These are phyloP conservation scores for Neoconidiobolus thromboides DNA, from an alignment of 371 early-diverging fungal genomes.

Conservation along the genomic window DNA sequence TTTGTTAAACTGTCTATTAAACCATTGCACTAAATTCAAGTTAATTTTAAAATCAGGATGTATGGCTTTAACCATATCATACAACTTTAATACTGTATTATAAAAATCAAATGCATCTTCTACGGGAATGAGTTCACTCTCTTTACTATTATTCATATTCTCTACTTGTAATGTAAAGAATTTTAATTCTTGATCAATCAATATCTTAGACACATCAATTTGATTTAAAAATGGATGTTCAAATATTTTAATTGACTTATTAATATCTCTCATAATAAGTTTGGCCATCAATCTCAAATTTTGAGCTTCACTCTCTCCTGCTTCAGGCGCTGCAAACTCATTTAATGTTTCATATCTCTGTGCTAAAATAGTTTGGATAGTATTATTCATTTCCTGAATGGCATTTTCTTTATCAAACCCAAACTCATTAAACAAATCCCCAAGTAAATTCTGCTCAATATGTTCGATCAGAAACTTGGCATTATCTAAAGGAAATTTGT, in stretches of 20 bases:
- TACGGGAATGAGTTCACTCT: constrained; percentile 5
- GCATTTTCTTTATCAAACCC: neutral
- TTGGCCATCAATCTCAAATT: constrained; percentile 2
- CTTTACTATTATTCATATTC: constrained; percentile 2
- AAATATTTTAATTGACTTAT: neutral
- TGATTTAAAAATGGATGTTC: neutral
- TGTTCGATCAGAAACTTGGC: neutral
- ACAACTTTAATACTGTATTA: neutral
- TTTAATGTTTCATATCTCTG: neutral
- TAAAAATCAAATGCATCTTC: constrained; percentile 2
- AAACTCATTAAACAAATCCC: neutral
- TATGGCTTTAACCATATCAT: neutral
- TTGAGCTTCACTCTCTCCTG: constrained; percentile 4
- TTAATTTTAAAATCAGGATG: neutral
- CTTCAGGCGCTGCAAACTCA: neutral
- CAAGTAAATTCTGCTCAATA: neutral
- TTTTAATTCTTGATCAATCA: constrained; percentile 1
- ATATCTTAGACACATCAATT: neutral
- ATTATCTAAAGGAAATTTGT: neutral
- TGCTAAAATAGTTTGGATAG: neutral
- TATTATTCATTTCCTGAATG: neutral
- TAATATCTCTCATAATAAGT: constrained; percentile 4
- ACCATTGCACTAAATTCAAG: constrained; percentile 4
- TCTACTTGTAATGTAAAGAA: constrained; percentile 2
- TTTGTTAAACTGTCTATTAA: constrained; percentile 5